Evolutionary conservation across 2,329 filamentous ascomycete species (phyloP).

Genomic region (Eutypa lata): DNA sequence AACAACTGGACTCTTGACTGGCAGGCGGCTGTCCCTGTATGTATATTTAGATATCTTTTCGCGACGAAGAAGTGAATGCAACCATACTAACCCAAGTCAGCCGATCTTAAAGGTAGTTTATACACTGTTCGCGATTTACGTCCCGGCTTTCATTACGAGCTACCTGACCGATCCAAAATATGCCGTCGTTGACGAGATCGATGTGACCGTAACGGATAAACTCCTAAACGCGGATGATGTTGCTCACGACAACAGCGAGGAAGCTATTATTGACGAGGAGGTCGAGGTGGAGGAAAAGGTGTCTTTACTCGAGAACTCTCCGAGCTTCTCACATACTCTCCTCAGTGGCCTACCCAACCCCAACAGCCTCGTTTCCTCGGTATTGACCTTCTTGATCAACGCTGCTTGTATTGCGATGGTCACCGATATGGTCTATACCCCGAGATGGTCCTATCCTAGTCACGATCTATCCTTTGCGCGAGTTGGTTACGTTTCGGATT

Average conservation of each 20-base stretch:
- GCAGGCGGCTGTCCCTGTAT: conserved; percentile 28
- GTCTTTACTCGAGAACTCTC: conserved; percentile 53
- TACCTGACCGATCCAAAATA: conserved; percentile 56
- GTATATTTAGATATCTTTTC: conserved; percentile 7
- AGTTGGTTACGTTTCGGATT: conserved; percentile 80
- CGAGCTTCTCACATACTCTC: conserved; percentile 61
- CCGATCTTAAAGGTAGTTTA: conserved; percentile 41
- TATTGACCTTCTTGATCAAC: conserved; percentile 71
- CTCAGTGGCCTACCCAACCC: conserved; percentile 74
- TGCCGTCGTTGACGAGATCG: conserved; percentile 58
- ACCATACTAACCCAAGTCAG: conserved; percentile 16
- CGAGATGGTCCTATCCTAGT: conserved; percentile 65
- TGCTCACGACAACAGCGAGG: conserved; percentile 24
- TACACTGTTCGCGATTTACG: conserved; percentile 63
- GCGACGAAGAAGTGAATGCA: background rate
- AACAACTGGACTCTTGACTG: background rate
- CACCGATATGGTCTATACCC: conserved; percentile 75
- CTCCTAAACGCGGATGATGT: conserved; percentile 35
- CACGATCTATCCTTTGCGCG: conserved; percentile 81
- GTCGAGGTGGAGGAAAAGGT: conserved; percentile 64
- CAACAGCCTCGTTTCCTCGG: conserved; percentile 62
- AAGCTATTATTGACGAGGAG: conserved; percentile 41
- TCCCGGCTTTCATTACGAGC: conserved; percentile 59
- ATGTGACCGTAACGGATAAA: conserved; percentile 51
- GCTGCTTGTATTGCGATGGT: conserved; percentile 64